Evolutionary conservation across 2,329 filamentous ascomycete genomes (phyloP).

Genomic region (Ophiostoma quercus): DNA sequence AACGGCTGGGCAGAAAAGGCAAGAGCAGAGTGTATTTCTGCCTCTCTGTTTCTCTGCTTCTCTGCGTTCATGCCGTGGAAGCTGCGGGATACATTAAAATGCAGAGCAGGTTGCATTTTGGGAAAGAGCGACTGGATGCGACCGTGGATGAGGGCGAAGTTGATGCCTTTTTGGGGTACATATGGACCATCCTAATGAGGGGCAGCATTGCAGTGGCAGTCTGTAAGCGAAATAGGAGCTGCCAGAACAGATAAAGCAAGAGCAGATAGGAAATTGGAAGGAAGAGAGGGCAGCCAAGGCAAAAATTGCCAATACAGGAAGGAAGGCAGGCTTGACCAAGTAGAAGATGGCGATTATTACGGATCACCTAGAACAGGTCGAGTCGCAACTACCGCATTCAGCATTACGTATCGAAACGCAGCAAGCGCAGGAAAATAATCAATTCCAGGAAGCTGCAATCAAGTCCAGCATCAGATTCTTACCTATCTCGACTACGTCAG

Average conservation of each 20-base stretch:
- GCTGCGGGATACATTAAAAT: not conserved
- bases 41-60: no score
- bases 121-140: not conserved
- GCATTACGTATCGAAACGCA: not conserved
- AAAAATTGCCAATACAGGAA: slow-evolving; percentile 17
- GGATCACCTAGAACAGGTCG: not conserved
- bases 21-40: not conserved
- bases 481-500: not conserved
- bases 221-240: not conserved
- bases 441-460: not conserved
- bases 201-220: not conserved
- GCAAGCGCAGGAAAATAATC: not conserved
- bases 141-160: not conserved
- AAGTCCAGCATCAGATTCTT: not conserved
- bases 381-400: slow-evolving; percentile 2
- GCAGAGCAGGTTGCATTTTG: not conserved
- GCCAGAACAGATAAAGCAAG: not conserved
- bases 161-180: not conserved
- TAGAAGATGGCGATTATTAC: not conserved
- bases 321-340: not conserved
- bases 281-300: not conserved
- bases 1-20: not conserved
- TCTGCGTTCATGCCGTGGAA: not conserved
- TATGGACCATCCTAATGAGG: not conserved
- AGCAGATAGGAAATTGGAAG: not conserved